Evolutionary conservation across 164 flowering plant genomes (phyloP).

Genomic region (Aristolochia fimbriata): DNA sequence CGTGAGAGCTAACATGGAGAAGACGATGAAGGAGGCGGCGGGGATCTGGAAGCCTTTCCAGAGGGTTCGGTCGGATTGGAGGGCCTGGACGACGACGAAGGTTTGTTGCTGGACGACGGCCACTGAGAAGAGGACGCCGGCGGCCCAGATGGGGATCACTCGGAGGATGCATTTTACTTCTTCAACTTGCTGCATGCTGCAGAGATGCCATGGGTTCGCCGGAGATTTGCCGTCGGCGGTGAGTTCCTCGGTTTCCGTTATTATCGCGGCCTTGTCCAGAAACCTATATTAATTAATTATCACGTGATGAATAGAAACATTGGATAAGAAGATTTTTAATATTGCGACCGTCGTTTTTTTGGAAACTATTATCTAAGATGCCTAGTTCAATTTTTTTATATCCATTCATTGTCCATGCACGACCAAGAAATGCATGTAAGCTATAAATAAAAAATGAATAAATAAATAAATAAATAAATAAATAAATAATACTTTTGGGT

Average conservation of each 20-base stretch:
- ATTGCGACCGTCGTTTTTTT: too few species aligned
- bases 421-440: too few species aligned
- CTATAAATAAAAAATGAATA: too few species aligned
- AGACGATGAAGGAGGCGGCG: conserved; percentile 39
- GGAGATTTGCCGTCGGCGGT: conserved; percentile 47
- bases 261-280: conserved; percentile 70
- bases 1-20: conserved; percentile 36
- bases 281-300: conserved; percentile 34
- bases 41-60: conserved; percentile 35
- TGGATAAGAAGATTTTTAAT: too few species aligned
- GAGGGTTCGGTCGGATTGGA: conserved; percentile 38
- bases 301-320: background rate
- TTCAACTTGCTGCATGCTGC: conserved; percentile 70
- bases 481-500: too few species aligned
- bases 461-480: too few species aligned
- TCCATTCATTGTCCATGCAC: too few species aligned
- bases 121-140: conserved; percentile 30
- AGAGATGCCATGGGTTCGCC: conserved; percentile 61
- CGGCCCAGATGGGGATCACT: conserved; percentile 61
- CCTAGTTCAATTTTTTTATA: too few species aligned
- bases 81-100: conserved; percentile 43
- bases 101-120: conserved; percentile 29
- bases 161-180: conserved; percentile 66
- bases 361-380: too few species aligned
- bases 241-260: conserved; percentile 34